Evolutionary conservation across 139 green algal species (phyloP), one percentile per base, ranked within the genome.

Genomic region (Picochlorum costavermella): DNA sequence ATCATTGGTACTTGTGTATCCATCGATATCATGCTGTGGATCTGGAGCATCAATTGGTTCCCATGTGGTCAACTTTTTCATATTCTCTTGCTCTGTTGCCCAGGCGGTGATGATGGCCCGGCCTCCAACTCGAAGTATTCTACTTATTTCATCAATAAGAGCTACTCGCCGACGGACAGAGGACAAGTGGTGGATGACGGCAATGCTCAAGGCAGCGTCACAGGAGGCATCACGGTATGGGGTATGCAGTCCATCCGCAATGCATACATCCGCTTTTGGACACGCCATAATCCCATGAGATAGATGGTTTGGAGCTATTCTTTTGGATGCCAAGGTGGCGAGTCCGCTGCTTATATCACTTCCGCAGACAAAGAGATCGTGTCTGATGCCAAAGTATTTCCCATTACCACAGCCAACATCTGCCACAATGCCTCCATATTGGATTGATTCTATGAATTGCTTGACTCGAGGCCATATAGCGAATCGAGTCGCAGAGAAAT

Each of bases 371-470:
- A 77, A 79, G 2, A 89, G 17, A 80, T 96, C 89, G 0, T 56
- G 43, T 5, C 89, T 62, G 60, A 95, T 80, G 0, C 74, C 82
- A 70, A 96, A 89, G 81, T 97, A 96, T 81, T 98, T 98, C 44
- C 94, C 94, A 72, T 99, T 99, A 51, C 94, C 94, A 70, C 92
- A 97, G 0, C 94, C 94, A 36, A 96, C 84, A 65, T 98, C 93
- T 2, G 81, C 88, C 9, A 96, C 73, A 23, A 97, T 29, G 23
- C 67, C 73, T 4, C 81, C 78, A 0, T 59, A 16, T 0, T 81
- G 69, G 33, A 98, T 73, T 10, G 44, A 26, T 14, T 91, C 72
- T 1, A 99, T 70, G 69, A 98, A 99, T 16, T 67, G 56, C 0
- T 79, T 70, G 12, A 98, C 92, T 63, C 81, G 65, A 20, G 87